Percentiles rank a stretch among this genome's conserved stretches.
These are phyloP conservation scores for Vitis hybrid DNA, from an alignment of 177 flowering plant species.

Conservation along the genomic window DNA sequence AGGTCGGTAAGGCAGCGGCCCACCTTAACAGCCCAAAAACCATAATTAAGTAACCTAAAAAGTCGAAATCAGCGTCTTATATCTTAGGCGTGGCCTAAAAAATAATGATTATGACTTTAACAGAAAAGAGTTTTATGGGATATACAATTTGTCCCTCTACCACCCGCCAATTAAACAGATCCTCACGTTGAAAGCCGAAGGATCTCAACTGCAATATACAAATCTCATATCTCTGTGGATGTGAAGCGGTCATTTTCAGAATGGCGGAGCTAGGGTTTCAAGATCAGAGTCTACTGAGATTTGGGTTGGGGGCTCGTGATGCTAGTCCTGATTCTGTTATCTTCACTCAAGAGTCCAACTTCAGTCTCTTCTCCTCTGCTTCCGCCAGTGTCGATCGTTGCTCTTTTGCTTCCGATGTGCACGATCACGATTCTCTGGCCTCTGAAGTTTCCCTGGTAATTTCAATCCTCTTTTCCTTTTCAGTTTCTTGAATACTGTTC, in stretches of 20 bases:
- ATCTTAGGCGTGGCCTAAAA: too few relatives aligned
- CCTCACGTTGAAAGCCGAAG: too few relatives aligned
- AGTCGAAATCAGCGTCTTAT: too few relatives aligned
- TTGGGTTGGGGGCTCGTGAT: conserved; percentile 40
- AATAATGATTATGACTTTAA: too few relatives aligned
- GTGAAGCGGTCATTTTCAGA: conserved; percentile 23
- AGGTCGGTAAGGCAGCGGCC: too few relatives aligned
- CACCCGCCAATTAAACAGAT: too few relatives aligned
- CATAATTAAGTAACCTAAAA: too few relatives aligned
- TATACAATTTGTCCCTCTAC: too few relatives aligned
- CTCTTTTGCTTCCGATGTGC: conserved; percentile 76
- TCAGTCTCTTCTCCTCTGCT: conserved; percentile 73
- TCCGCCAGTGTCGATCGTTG: conserved; percentile 74
- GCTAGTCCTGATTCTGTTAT: conserved; percentile 81
- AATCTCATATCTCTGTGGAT: conserved; percentile 1
- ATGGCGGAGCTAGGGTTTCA: conserved; percentile 55
- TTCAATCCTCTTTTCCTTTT: not conserved
- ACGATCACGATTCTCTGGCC: conserved; percentile 55
- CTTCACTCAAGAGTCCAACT: conserved; percentile 54
- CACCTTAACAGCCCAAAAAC: too few relatives aligned
- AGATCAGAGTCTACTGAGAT: conserved; percentile 25
- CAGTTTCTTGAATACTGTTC: not conserved
- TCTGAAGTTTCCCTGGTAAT: conserved; percentile 63
- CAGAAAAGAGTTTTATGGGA: too few relatives aligned
- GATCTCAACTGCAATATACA: not conserved